Evolutionary conservation across 352 stramenopile species (phyloP), one percentile per base, ranked within the genome.

Genomic region (Pythium oligandrum): DNA sequence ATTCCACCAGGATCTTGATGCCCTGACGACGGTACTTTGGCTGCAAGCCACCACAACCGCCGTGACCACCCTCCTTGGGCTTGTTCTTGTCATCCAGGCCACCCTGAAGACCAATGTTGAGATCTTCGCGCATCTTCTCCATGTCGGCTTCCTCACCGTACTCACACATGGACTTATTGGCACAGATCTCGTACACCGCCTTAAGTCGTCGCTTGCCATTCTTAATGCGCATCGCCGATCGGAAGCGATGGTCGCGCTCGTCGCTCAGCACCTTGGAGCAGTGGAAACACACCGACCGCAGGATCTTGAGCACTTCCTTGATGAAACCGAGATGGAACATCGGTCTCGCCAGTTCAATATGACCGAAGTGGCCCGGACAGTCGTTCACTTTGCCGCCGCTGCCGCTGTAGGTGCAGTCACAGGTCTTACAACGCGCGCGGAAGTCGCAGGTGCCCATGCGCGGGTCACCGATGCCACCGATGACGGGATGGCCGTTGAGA

Each of bases 241-340:
- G 75, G 63, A 92, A 90, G 50, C 79, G 77, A 51, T 93, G 75
- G 60, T 92, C 79, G 33, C 78, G 75, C 50, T 98, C 88, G 58
- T 98, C 84, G 48, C 98, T 94, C 36, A 97, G 76, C 53, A 99
- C 82, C 48, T 97, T 93, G 47, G 85, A 96, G 73, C 96, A 99
- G 70, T 99, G 88, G 72, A 98, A 99, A 68, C 97, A 99, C 33
- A 99, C 94, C 37, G 88, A 97, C 5, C 85, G 80, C 53, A 98
- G 63, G 42, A 96, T 88, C 77, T 97, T 97, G 17, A 98, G 69
- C 36, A 97, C 92, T 37, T 97, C 80, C 64, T 99, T 96, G 57
- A 99, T 90, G 64, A 99, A 99, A 7, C 97, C 97, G 63, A 98
- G 78, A 73, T 99, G 97, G 70, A 98, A 99, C 67, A 99, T 97